Evolutionary conservation across 768 basidiomycete species (phyloP).

Genomic region (Piloderma croceum): DNA sequence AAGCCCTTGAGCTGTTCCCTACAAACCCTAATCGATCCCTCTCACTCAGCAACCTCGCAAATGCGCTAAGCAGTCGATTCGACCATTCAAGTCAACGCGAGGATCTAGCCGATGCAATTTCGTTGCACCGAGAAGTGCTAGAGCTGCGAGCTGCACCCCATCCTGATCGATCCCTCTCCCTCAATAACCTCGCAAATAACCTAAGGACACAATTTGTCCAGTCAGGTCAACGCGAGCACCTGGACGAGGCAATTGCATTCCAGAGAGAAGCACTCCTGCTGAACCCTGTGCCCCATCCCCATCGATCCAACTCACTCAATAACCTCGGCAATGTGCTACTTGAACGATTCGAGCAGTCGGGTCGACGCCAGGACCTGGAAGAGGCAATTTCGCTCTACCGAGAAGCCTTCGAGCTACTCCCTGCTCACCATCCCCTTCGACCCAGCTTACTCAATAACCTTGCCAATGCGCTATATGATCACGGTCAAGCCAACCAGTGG

Average conservation of each 20-base stretch:
- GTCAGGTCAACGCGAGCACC: too few relatives aligned
- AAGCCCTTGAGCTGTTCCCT: too few relatives aligned
- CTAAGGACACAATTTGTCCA: too few relatives aligned
- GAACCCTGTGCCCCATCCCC: conserved; percentile 4
- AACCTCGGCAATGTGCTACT: conserved; percentile 18
- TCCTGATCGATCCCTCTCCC: too few relatives aligned
- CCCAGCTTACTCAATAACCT: conserved; percentile 19
- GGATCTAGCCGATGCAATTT: conserved; percentile 26
- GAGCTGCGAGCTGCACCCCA: too few relatives aligned
- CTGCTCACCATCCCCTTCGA: conserved; percentile 12
- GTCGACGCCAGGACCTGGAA: too few relatives aligned
- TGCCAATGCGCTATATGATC: conserved; percentile 17
- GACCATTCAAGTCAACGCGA: conserved; percentile 13
- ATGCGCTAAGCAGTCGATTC: conserved; percentile 23
- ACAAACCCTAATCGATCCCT: conserved; percentile 14
- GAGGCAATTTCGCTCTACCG: conserved; percentile 9
- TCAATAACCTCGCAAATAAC: too few relatives aligned
- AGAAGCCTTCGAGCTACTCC: conserved; percentile 9
- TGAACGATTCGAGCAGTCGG: too few relatives aligned
- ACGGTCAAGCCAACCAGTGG: too few relatives aligned
- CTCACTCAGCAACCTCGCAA: too few relatives aligned
- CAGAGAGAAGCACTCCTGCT: conserved; percentile 3
- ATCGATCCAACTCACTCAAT: conserved; percentile 6
- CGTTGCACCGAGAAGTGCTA: too few relatives aligned
- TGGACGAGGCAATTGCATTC: too few relatives aligned